Base-by-base conservation (phyloP, 371 early-diverging fungal genomes). In the Syncephalastrum sp. region DNA sequence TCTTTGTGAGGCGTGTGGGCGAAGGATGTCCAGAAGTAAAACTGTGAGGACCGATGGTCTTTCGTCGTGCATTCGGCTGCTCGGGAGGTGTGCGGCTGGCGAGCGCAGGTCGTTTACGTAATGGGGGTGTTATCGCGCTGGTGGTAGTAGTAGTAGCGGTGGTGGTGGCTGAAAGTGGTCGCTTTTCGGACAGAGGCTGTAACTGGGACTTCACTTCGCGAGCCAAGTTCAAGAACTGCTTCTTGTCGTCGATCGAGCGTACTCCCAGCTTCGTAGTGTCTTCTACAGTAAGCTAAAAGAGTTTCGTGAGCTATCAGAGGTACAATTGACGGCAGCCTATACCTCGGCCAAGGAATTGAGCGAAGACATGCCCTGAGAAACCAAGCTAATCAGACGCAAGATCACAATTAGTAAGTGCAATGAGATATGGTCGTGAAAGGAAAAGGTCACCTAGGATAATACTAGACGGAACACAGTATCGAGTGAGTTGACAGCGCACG, bases 191-290 rank as follows among this genome's bases (percentile, higher is more conserved):
- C 8, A 33, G 38, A 33, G 41, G 7, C 51, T 50, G 54, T 6
- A 50, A 16, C 42, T 56, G 61, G 50, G 48, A 53, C 48, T 61
- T 64, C 3, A 64, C 50, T 8, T 64, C 69, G 33, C 64, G 57
- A 15, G 69, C 64, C 2, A 68, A 53, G 8, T 55, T 61, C 59
- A 64, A 61, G 48, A 68, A 68, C 42, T 61, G 64, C 15, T 62
- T 57, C 24, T 64, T 68, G 50, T 68, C 69, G 47, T 64, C 69
- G 12, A 64, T 61, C n/a, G 64, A 64, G 14, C 64, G 64, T 2
- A 68, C 59, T 14, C 69, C 69, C 24, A 64, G 46, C 25, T 57
- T 63, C 29, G 69, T 56, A 25, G 61, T 64, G 52, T 68, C 69
- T 41, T 68, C 38, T 33, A 33, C 38, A 1, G 38, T 33, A 33